phyloP scores from a whole-genome alignment of 768 basidiomycete species.

The Rhodotorula babjevae region DNA sequence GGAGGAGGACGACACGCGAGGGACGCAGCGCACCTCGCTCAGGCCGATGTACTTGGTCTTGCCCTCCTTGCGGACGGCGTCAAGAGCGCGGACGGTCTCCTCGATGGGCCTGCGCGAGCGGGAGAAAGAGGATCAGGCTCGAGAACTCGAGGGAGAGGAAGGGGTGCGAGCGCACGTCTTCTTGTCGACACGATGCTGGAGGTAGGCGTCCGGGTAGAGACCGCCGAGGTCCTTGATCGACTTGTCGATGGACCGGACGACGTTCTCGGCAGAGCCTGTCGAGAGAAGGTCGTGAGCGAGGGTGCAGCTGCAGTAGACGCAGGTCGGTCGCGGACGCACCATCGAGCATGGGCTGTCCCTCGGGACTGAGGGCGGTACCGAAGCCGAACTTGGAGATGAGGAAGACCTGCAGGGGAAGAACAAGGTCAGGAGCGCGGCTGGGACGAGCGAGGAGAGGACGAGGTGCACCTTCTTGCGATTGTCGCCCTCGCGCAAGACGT shows the following conservation, averaged over 20 bases:
- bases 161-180: not conserved
- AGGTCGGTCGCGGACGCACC: not conserved
- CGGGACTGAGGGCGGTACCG: not conserved
- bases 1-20: not conserved
- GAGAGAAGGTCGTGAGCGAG: no score
- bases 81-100: conserved; percentile 48
- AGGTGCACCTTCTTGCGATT: conserved; percentile 11
- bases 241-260: not conserved
- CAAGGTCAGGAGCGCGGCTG: not conserved
- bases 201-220: conserved; percentile 13
- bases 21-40: conserved; percentile 53
- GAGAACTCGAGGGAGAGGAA: not conserved
- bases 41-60: conserved; percentile 61
- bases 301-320: no score
- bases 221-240: conserved; percentile 14
- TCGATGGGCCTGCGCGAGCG: conserved; percentile 14
- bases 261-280: conserved; percentile 17
- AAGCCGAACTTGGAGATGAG: conserved; percentile 18
- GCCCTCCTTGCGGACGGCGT: conserved; percentile 55
- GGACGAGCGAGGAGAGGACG: not conserved
- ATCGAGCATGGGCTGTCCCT: not conserved
- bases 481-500: conserved; percentile 24
- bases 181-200: conserved; percentile 26
- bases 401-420: not conserved
- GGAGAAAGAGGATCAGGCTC: not conserved